Evolutionary conservation across 176 grass and related monocot genomes (phyloP).

Genomic region (Leersia perrieri): DNA sequence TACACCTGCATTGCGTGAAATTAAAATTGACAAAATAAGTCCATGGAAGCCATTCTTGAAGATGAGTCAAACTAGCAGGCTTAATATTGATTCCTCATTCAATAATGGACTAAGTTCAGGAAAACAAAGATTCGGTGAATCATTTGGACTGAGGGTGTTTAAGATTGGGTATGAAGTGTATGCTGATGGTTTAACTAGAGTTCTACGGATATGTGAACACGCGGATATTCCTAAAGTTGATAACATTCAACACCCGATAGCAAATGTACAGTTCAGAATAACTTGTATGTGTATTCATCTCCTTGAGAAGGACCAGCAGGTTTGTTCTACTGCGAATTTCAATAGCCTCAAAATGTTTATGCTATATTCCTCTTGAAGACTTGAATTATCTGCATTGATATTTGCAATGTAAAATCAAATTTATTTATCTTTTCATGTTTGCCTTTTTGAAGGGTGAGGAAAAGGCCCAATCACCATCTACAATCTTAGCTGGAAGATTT

Average conservation of each 20-base stretch:
- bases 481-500: constrained; percentile 54
- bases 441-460: constrained; percentile 47
- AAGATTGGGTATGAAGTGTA: constrained; percentile 86
- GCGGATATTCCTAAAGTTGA: constrained; percentile 45
- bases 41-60: constrained; percentile 81
- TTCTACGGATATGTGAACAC: constrained; percentile 63
- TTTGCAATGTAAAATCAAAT: not conserved
- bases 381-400: not conserved
- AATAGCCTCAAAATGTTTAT: not conserved
- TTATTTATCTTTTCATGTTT: constrained; percentile 31
- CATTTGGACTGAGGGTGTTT: constrained; percentile 46
- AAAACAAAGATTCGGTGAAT: constrained; percentile 58
- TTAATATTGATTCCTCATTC: constrained; percentile 66
- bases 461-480: constrained; percentile 34
- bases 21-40: constrained; percentile 82
- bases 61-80: constrained; percentile 55
- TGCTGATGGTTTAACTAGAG: constrained; percentile 76
- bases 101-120: constrained; percentile 45
- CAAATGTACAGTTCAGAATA: constrained; percentile 61
- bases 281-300: constrained; percentile 67
- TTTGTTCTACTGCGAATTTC: constrained; percentile 36
- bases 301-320: constrained; percentile 73
- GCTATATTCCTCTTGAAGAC: not conserved
- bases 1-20: constrained; percentile 79
- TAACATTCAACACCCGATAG: constrained; percentile 47